A percentile compares a stretch with the other conserved stretches of the same genome.
These are phyloP conservation scores for Geranium brycei DNA, from an alignment of 345 rosid species.

Conservation along the genomic window DNA sequence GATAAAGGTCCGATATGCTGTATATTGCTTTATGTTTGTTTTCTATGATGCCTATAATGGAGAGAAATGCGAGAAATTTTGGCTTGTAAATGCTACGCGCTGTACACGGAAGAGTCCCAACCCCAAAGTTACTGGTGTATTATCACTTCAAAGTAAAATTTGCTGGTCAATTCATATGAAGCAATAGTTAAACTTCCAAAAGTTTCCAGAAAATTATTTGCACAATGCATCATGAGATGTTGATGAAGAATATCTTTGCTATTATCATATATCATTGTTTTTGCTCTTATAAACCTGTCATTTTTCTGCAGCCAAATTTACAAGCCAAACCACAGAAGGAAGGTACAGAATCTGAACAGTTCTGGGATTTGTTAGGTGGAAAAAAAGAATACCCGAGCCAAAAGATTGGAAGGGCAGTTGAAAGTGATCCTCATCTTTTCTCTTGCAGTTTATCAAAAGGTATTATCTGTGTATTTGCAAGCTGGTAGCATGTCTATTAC, in stretches of 20 bases:
- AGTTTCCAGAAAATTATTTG: not conserved
- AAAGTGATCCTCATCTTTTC: constrained; percentile 88
- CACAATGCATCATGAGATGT: no score
- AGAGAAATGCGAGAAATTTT: not conserved
- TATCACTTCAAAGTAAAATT: no score
- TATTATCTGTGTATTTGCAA: constrained; percentile 11
- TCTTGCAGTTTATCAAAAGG: constrained; percentile 73
- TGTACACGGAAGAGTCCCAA: not conserved
- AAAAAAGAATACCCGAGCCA: constrained; percentile 72
- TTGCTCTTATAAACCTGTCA: constrained; percentile 10
- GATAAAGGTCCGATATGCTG: constrained; percentile 55
- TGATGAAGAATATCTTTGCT: no score
- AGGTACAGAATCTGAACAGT: constrained; percentile 83
- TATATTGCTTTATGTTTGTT: not conserved
- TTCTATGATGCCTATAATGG: not conserved
- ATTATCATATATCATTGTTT: not conserved
- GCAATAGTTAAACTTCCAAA: not conserved
- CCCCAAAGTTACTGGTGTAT: not conserved
- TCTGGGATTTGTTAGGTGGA: constrained; percentile 85
- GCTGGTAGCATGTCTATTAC: constrained; percentile 8
- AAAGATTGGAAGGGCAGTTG: constrained; percentile 58
- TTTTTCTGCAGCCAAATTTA: constrained; percentile 59
- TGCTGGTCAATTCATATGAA: no score
- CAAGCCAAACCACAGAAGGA: constrained; percentile 81
- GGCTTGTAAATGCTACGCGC: not conserved